Evolutionary conservation across 345 rosid species (phyloP), one percentile per base, ranked within the genome.

Genomic region (Moringa oleifera): DNA sequence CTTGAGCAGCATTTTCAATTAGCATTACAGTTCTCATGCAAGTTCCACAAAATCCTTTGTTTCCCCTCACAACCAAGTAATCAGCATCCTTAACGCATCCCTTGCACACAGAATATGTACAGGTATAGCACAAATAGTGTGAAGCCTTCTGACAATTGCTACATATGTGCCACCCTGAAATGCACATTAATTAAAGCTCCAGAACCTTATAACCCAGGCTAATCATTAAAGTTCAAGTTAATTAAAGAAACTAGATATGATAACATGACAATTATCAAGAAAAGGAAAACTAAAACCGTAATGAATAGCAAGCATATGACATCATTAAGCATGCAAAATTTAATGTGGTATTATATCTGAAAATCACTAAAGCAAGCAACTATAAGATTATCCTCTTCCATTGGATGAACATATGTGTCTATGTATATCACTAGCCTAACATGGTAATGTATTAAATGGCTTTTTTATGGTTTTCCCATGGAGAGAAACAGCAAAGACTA

Each of bases 151-250:
- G 87, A 75, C 99, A 94, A 51, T 74, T 75, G 77, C 87, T 81
- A 62, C 99, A 94, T 62, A 90, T 85, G 77, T 94, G 99, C 99
- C 99, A 94, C 52, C 97, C 99, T 94, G 86, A 76, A 74, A 75
- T 58, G 71, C 64, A 66, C 20, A 45, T 59, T 22, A 58, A 21
- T 31, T 23, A 49, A 23, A 54, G 21, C 66, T 62, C 59, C 50
- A 52, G 1, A 11, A 41, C 6, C 12, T 1, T 41, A 41, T 41
- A 5, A 41, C 1, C 47, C 47, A 41, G 47, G 1, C 47, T 41
- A 41, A 41, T 41, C 1, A 41, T 41, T 41, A 41, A 41, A 41
- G 47, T 2, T 16, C 47, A 41, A 4, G 47, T 41, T 15, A 41
- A 41, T 15, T 5, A 4, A 7, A 41, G 17, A 41, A 41, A 41